Percentiles rank a stretch among this genome's conserved stretches.
phyloP scores from a whole-genome alignment of 2,329 filamentous ascomycete genomes.

The Diatrype stigma region DNA sequence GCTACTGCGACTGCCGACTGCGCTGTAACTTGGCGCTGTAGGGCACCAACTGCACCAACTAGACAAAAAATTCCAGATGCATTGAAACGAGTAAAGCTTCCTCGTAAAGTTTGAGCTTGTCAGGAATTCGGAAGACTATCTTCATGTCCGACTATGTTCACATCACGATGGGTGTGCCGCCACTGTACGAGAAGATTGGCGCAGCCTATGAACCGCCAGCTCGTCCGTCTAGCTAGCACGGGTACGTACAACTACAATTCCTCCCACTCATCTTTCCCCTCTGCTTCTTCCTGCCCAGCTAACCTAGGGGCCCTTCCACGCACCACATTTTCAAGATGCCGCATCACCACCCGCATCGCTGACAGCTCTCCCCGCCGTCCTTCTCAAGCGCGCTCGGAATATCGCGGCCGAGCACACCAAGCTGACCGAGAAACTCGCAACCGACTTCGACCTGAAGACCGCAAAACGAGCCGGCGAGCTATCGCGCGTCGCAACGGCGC shows the following conservation, averaged over 20 bases:
- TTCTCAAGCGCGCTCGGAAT: slow-evolving; percentile 56
- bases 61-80: too few relatives aligned
- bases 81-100: too few relatives aligned
- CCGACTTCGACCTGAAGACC: slow-evolving; percentile 51
- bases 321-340: slow-evolving; percentile 18
- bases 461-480: slow-evolving; percentile 61
- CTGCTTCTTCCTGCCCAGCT: neutral
- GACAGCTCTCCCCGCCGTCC: slow-evolving; percentile 43
- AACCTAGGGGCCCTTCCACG: slow-evolving; percentile 8
- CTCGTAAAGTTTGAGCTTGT: too few relatives aligned
- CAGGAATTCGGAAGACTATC: neutral
- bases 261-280: slow-evolving; percentile 7
- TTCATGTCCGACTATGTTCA: slow-evolving; percentile 22
- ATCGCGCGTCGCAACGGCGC: slow-evolving; percentile 50
- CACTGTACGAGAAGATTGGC: slow-evolving; percentile 39
- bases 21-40: too few relatives aligned
- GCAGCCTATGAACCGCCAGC: slow-evolving; percentile 24
- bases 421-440: slow-evolving; percentile 47
- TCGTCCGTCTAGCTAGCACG: slow-evolving; percentile 41
- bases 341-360: slow-evolving; percentile 7
- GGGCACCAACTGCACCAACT: too few relatives aligned
- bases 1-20: too few relatives aligned
- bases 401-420: slow-evolving; percentile 54
- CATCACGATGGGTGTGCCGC: slow-evolving; percentile 50
- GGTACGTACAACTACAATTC: slow-evolving; percentile 25